Evolutionary conservation across 2,329 filamentous ascomycete species (phyloP).

Genomic region (Leptographium lundbergii): DNA sequence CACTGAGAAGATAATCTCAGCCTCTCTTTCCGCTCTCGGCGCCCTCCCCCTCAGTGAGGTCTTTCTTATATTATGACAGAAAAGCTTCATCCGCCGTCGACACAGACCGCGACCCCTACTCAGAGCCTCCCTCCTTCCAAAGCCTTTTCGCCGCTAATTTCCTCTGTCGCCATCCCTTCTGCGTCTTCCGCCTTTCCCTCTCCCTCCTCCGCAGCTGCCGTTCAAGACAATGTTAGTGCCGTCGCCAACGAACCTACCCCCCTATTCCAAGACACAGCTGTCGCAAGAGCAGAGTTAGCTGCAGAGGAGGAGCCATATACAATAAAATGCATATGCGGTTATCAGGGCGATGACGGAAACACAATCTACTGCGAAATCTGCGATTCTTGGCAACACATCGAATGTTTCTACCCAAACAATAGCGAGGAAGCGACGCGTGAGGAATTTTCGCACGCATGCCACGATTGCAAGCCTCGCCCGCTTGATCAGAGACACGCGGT

Average conservation of each 20-base stretch:
- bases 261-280: not conserved
- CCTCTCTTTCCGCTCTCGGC: constrained; percentile 10
- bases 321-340: constrained; percentile 96
- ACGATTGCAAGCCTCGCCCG: constrained; percentile 69
- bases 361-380: constrained; percentile 94
- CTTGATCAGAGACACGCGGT: constrained; percentile 64
- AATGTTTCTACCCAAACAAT: constrained; percentile 79
- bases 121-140: constrained; percentile 31
- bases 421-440: constrained; percentile 58
- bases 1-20: constrained; percentile 1
- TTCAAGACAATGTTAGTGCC: not conserved
- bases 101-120: constrained; percentile 43
- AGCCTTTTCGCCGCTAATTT: constrained; percentile 4
- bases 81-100: constrained; percentile 38
- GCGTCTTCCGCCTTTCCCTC: not conserved
- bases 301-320: constrained; percentile 77
- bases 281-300: constrained; percentile 33
- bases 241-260: not conserved
- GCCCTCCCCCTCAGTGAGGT: constrained; percentile 27
- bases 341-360: constrained; percentile 88
- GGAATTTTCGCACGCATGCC: constrained; percentile 71
- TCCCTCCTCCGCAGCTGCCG: not conserved
- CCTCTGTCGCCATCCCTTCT: not conserved
- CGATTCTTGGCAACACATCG: constrained; percentile 96
- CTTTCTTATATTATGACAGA: constrained; percentile 49